Evolutionary conservation across 2,329 filamentous ascomycete genomes (phyloP).

Genomic region (Colletotrichum spaethianum): DNA sequence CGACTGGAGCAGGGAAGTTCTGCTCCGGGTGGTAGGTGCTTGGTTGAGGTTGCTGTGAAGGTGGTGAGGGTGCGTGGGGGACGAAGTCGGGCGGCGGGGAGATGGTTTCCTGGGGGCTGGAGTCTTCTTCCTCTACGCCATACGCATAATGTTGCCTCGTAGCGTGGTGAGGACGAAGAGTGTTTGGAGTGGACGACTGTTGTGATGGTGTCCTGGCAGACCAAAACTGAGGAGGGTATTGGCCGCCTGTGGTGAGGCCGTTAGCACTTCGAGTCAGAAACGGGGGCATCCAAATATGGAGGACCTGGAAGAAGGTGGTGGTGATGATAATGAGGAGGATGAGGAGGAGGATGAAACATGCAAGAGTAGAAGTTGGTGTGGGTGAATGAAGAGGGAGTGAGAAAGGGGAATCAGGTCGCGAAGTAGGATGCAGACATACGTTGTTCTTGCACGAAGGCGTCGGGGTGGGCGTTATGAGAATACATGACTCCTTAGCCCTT

Average conservation of each 20-base stretch:
- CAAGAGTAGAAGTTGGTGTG: slow-evolving; percentile 4
- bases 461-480: slow-evolving; percentile 24
- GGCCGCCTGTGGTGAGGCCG: slow-evolving; percentile 41
- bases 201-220: slow-evolving; percentile 44
- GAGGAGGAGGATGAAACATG: not conserved
- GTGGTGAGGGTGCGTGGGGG: slow-evolving; percentile 57
- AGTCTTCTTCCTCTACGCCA: slow-evolving; percentile 42
- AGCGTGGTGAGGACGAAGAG: slow-evolving; percentile 39
- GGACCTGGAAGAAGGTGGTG: slow-evolving; percentile 5
- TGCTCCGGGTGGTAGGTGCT: slow-evolving; percentile 10
- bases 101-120: slow-evolving; percentile 46
- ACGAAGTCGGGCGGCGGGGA: slow-evolving; percentile 54
- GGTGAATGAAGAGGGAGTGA: not conserved
- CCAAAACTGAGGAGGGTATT: slow-evolving; percentile 42
- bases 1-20: slow-evolving; percentile 34
- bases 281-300: not conserved
- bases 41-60: slow-evolving; percentile 52
- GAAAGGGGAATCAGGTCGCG: slow-evolving; percentile 1
- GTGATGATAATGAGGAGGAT: slow-evolving; percentile 3
- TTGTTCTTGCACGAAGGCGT: slow-evolving; percentile 29
- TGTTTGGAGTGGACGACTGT: slow-evolving; percentile 43
- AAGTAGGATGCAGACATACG: slow-evolving; percentile 26
- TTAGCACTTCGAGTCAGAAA: slow-evolving; percentile 37
- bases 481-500: slow-evolving; percentile 28
- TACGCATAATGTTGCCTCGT: slow-evolving; percentile 37